These are phyloP conservation scores for Rhizopogon parksii DNA, from an alignment of 1,284 basidiomycete genomes.

Conservation along the genomic window DNA sequence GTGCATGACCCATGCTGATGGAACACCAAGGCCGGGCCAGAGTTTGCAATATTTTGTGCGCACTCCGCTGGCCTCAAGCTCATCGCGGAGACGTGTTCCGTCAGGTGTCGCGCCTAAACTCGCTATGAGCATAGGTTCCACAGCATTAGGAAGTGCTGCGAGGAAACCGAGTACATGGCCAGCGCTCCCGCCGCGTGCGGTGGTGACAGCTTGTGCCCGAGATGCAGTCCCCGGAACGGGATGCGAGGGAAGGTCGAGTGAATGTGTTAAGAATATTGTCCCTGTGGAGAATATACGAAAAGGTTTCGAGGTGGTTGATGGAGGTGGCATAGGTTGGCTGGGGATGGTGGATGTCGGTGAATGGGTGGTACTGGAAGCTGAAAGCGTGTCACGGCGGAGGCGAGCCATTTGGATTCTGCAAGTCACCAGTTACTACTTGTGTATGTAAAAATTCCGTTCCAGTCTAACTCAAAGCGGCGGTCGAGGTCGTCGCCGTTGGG, in stretches of 20 bases:
- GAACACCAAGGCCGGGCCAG: slow-evolving; percentile 63
- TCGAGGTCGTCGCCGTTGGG: background rate
- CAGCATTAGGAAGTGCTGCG: slow-evolving; percentile 49
- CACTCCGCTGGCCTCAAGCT: slow-evolving; percentile 62
- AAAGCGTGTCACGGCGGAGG: slow-evolving; percentile 33
- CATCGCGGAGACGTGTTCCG: slow-evolving; percentile 51
- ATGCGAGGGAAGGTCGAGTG: slow-evolving; percentile 52
- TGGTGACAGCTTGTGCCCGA: slow-evolving; percentile 64
- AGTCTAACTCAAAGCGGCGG: slow-evolving; percentile 1
- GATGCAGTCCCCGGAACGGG: slow-evolving; percentile 51
- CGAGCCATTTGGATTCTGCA: slow-evolving; percentile 17
- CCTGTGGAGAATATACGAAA: slow-evolving; percentile 71
- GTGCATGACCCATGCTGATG: slow-evolving; percentile 75
- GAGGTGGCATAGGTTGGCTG: slow-evolving; percentile 4
- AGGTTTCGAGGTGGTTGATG: slow-evolving; percentile 27
- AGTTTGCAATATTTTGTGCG: slow-evolving; percentile 67
- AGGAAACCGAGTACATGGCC: slow-evolving; percentile 63
- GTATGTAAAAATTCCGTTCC: too few relatives aligned
- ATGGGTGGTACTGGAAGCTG: slow-evolving; percentile 16
- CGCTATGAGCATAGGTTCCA: slow-evolving; percentile 66
- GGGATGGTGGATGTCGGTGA: slow-evolving; percentile 5
- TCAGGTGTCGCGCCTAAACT: slow-evolving; percentile 67
- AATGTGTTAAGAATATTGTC: slow-evolving; percentile 70
- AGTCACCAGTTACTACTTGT: background rate
- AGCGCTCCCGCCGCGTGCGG: slow-evolving; percentile 63